Evolutionary conservation across 2,329 filamentous ascomycete species (phyloP), one percentile per base, ranked within the genome.

Genomic region (Stemphylium lycopersici): DNA sequence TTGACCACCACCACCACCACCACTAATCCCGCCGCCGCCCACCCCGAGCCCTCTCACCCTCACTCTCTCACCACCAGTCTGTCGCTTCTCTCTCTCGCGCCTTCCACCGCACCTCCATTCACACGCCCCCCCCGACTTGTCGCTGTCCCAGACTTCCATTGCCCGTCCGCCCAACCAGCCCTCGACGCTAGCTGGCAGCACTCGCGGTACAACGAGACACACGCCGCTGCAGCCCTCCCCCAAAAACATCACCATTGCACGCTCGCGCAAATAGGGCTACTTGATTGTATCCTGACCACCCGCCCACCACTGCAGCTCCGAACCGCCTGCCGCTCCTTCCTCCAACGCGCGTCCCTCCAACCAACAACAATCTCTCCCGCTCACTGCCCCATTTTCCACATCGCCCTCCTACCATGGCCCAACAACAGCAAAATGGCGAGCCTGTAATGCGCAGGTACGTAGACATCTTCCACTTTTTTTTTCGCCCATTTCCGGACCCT

Each of bases 371-470:
- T 24, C 12, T 33, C 34, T 37, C 33, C 40, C 18, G 37, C 32
- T 33, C 43, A 48, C 47, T 45, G 55, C 55, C 45, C 36, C 49
- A 36, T 36, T 39, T 44, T 5, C 44, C 18, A 13, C 36, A 42
- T 52, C 32, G 36, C 55, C 43, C 52, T 6, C 34, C 37, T 59
- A 67, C 31, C 52, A 77, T 77, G 74, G 73, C 74, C 61, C 71
- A 76, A 52, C 65, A 65, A 46, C 71, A 76, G 55, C 65, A 65
- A 50, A 73, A 72, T 58, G 70, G 71, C 61, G 76, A 81, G 65
- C 85, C 85, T 71, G 84, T 86, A 56, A 87, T 87, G 78, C 82
- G 84, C 80, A 87, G 87, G 87, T 89, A 85, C 65, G 82, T 73
- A 46, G 26, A 51, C 58, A 56, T 58, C 60, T 51, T 51, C 18